phyloP scores from a whole-genome alignment of 768 basidiomycete genomes.

The Pleurotus citrinopileatus region DNA sequence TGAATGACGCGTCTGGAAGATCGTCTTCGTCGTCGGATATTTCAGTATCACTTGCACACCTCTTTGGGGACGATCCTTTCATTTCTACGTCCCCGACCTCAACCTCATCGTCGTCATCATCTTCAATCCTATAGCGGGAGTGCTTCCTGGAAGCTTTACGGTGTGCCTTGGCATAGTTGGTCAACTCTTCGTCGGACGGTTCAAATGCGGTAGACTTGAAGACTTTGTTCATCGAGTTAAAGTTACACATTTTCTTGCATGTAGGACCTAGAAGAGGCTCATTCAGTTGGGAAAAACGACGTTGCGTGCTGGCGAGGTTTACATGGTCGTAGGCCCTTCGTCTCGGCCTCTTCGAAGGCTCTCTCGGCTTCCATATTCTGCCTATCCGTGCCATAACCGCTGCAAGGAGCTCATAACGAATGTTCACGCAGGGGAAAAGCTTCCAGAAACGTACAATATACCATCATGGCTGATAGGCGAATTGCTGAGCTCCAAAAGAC shows the following conservation, averaged over 20 bases:
- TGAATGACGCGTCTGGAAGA: constrained; percentile 43
- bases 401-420: neutral
- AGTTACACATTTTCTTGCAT: constrained; percentile 66
- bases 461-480: constrained; percentile 54
- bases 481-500: constrained; percentile 50
- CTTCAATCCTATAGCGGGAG: constrained; percentile 12
- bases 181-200: constrained; percentile 58
- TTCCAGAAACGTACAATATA: constrained; percentile 45
- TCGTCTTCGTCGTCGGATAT: constrained; percentile 59
- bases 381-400: constrained; percentile 51
- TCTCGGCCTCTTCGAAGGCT: constrained; percentile 53
- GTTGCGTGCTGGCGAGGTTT: constrained; percentile 21
- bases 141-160: constrained; percentile 20
- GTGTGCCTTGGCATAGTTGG: constrained; percentile 32
- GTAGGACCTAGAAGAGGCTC: constrained; percentile 50
- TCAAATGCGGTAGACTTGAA: constrained; percentile 70
- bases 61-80: constrained; percentile 24
- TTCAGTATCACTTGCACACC: constrained; percentile 23
- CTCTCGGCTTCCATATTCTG: constrained; percentile 29
- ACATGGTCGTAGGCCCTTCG: constrained; percentile 61
- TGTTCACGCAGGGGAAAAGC: neutral
- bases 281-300: neutral
- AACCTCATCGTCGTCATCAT: constrained; percentile 19
- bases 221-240: constrained; percentile 38
- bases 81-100: constrained; percentile 19